Base-by-base conservation (phyloP, 169 alveolate genomes). In the Sarcocystis neurona region DNA sequence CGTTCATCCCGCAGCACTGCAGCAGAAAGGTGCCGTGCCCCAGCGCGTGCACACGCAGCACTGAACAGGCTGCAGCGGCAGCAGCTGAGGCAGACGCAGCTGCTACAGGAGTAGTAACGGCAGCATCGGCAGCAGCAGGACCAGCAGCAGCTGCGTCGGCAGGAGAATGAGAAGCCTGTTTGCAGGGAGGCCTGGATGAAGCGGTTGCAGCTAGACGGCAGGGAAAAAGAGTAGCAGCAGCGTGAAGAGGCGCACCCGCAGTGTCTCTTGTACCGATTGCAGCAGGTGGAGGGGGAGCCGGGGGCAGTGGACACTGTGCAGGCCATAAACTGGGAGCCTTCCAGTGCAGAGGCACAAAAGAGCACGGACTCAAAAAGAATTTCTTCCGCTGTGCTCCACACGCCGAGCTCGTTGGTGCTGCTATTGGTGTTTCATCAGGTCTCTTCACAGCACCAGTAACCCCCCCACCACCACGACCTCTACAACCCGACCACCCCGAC, bases 11-110 rank as follows among this genome's bases (percentile, higher is more conserved):
- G 44, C 75, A 34, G 15, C 72, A 44, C 87, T 79, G 87, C 32
- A 79, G 74, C 6, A 79, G 75, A 32, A 79, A 79, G 43, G 87
- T 50, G 18, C 87, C 87, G 53, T 79, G 87, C 56, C 87, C 87
- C 8, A 79, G 12, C 18, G 77, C 72, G 2, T 79, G 77, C 53
- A 79, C 75, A 32, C 87, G 60, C 48, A 79, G 75, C n/a, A 56
- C 58, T n/a, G 41, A 15, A 53, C 30, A 53, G 23, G 66, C 12
- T 15, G 66, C 12, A 53, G 66, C 12, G 23, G 66, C 12, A 53
- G 66, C 12, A 53, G 66, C n/a, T n/a, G n/a, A n/a, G n/a, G n/a
- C n/a, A n/a, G n/a, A n/a, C n/a, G n/a, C n/a, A n/a, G n/a, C n/a
- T n/a, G n/a, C n/a, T n/a, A n/a, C n/a, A n/a, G n/a, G n/a, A n/a